Percentiles rank a stretch among this genome's conserved stretches.
These are phyloP conservation scores for Gryganskiella cystojenkinii DNA, from an alignment of 192 early-diverging fungal genomes.

Conservation along the genomic window DNA sequence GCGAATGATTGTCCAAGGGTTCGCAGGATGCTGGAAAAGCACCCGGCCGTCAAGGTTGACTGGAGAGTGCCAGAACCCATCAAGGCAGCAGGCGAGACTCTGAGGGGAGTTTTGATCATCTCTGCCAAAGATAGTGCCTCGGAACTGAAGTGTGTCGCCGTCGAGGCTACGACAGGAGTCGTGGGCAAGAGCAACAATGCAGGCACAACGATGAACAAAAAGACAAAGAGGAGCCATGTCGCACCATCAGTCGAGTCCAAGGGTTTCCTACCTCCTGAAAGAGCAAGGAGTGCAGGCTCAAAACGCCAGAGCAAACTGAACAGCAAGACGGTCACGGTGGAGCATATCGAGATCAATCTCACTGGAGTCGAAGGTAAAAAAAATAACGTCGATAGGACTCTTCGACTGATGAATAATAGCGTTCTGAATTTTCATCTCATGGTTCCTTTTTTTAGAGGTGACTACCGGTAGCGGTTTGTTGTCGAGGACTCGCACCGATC, in stretches of 20 bases:
- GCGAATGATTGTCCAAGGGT: slow-evolving; percentile 15
- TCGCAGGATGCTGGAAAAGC: slow-evolving; percentile 35
- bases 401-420: background rate
- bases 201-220: background rate
- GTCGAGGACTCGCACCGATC: slow-evolving; percentile 28
- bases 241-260: background rate
- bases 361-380: slow-evolving; percentile 36
- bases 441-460: slow-evolving; percentile 10
- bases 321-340: slow-evolving; percentile 15
- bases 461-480: slow-evolving; percentile 25
- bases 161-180: background rate
- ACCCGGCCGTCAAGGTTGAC: slow-evolving; percentile 29
- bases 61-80: slow-evolving; percentile 47
- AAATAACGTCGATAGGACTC: background rate
- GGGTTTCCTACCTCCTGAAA: background rate
- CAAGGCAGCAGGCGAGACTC: slow-evolving; percentile 34
- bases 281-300: background rate
- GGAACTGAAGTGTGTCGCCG: slow-evolving; percentile 13
- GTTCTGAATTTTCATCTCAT: background rate
- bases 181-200: background rate
- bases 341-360: slow-evolving; percentile 38
- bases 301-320: background rate
- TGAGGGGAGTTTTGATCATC: slow-evolving; percentile 35
- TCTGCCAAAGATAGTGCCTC: slow-evolving; percentile 18
- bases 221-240: background rate